Base-by-base conservation (phyloP, 176 grass and related monocot species). In the Ensete glaucum region DNA sequence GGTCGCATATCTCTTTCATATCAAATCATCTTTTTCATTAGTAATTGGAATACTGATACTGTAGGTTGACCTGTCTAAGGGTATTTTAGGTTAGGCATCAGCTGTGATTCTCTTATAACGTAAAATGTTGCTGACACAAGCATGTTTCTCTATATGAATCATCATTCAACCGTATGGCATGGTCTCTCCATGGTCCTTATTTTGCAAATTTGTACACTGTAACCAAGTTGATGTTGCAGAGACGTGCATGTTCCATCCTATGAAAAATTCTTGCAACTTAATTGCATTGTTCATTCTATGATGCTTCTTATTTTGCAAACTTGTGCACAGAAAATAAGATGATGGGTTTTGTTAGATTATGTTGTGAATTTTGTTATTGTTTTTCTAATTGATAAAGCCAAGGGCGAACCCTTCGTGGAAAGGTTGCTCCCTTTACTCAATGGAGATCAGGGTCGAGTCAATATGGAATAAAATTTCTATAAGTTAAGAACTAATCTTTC, bases 1-100 rank as follows among this genome's bases (percentile, higher is more conserved):
- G 82, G 96, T 99, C 85, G 57, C 75, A 11, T 20, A 71, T 63
- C 22, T 19, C 34, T 25, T 59, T 27, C 71, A 76, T 71, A 63
- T 57, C 7, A 60, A 67, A 29, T 54, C 27, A 87, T 55, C 51
- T 6, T 25, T 56, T 55, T n/a, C 24, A 53, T 24, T 72, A 22
- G 2, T 9, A 73, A 68, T 34, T 43, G 11, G 65, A 13, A 43
- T 43, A 68, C 17, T 62, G 26, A 43, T 48, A 27, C 48, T 15
- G 20, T 19, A 62, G 20, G 15, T 62, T 4, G 57, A 7, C 34
- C 34, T 62, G 57, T n/a, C 0, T 62, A n/a, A 62, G 17, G 7
- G 57, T 62, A 62, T 68, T 16, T 13, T 29, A 19, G 64, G 57
- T 60, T 7, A 7, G 55, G 17, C n/a, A 60, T 60, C 2, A 69